phyloP scores from a whole-genome alignment of 345 rosid genomes.

The Firmiana major region DNA sequence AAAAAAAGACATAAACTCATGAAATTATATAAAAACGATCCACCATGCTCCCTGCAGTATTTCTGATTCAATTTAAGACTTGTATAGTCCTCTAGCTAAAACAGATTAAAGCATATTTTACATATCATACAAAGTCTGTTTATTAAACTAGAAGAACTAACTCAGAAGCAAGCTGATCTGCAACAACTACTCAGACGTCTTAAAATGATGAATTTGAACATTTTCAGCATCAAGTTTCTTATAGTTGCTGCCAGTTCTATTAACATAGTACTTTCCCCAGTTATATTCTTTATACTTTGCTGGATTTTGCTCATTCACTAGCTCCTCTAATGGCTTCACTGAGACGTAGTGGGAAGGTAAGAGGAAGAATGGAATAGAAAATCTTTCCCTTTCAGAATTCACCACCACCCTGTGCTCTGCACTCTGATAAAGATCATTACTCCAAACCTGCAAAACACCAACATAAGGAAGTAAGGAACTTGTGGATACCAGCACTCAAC shows the following conservation, averaged over 20 bases:
- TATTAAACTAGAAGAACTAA: neutral
- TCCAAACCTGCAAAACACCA: slow-evolving; percentile 53
- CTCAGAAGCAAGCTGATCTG: neutral
- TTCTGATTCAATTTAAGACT: neutral
- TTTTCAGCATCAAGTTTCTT: slow-evolving; percentile 36
- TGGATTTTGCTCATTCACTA: slow-evolving; percentile 47
- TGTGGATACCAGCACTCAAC: too few relatives aligned
- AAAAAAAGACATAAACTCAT: neutral
- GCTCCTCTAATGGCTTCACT: slow-evolving; percentile 63
- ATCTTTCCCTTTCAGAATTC: slow-evolving; percentile 47
- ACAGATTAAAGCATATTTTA: neutral
- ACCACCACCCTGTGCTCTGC: slow-evolving; percentile 68
- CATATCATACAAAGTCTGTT: neutral
- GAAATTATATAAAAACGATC: neutral
- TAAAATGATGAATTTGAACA: slow-evolving; percentile 43
- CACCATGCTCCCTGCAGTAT: neutral
- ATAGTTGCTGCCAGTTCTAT: slow-evolving; percentile 56
- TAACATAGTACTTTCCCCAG: slow-evolving; percentile 59
- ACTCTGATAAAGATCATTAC: slow-evolving; percentile 51
- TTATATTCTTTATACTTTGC: slow-evolving; percentile 55
- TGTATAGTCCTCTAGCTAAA: neutral
- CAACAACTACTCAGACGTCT: slow-evolving; percentile 16
- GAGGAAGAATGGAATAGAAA: slow-evolving; percentile 57
- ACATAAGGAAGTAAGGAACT: too few relatives aligned
- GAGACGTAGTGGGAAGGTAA: slow-evolving; percentile 49